Conservation (phyloP, 2,329 filamentous ascomycete genomes). For the Phialophora verrucosa region DNA sequence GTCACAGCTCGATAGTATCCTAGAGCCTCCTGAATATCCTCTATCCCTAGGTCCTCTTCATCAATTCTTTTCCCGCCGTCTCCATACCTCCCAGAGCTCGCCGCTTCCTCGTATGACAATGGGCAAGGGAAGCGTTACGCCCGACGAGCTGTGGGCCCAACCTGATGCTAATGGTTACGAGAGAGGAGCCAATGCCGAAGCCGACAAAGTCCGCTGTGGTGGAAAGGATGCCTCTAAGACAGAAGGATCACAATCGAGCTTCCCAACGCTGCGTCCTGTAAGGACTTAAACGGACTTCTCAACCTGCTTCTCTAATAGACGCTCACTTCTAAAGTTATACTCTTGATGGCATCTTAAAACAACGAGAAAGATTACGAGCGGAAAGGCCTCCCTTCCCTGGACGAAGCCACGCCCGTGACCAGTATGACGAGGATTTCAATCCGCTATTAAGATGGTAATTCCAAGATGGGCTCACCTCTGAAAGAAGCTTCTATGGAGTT, state of each 20-base stretch:
- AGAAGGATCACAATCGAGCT: conserved; percentile 7
- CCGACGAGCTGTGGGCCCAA: conserved; percentile 15
- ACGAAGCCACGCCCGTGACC: neutral
- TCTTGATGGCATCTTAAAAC: neutral
- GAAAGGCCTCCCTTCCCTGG: neutral
- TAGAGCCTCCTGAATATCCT: no score
- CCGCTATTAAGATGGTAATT: no score
- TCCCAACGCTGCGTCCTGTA: neutral
- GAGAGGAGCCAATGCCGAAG: conserved; percentile 1
- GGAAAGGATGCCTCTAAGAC: conserved; percentile 2
- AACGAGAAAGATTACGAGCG: neutral
- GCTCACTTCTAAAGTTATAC: neutral
- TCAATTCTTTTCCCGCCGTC: no score
- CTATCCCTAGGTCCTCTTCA: no score
- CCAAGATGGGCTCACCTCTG: no score
- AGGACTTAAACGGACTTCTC: neutral
- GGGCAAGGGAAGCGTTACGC: neutral
- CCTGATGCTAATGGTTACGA: conserved; percentile 17
- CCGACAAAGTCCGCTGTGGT: neutral
- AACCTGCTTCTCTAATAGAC: neutral
- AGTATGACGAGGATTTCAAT: neutral
- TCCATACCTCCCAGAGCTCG: neutral
- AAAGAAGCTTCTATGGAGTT: neutral
- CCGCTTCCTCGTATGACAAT: neutral
- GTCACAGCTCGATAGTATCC: neutral